Percentiles rank a stretch among this genome's conserved stretches.
Evolutionary conservation across 306 rosid species (phyloP).

Genomic region (Leucaena leucocephala): DNA sequence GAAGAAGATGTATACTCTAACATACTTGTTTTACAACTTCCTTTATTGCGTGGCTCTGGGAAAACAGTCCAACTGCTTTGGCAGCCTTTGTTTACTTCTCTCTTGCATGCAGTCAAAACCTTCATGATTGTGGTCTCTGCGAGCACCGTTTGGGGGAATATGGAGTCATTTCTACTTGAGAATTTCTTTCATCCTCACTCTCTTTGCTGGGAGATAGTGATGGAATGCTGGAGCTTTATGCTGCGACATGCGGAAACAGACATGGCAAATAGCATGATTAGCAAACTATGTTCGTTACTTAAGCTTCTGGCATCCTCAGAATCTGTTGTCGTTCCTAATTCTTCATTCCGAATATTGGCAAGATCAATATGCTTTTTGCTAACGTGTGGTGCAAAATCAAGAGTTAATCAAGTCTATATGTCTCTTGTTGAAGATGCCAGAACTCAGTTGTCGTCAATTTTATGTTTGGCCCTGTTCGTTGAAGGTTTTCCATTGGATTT

Average conservation of each 20-base stretch:
- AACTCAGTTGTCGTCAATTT: constrained; percentile 51
- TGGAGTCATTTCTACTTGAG: constrained; percentile 75
- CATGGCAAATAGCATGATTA: constrained; percentile 52
- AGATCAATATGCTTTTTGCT: constrained; percentile 71
- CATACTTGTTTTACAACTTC: constrained; percentile 69
- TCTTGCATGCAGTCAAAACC: constrained; percentile 73
- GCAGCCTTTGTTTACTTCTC: constrained; percentile 64
- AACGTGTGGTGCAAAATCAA: constrained; percentile 56
- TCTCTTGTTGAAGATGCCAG: constrained; percentile 58
- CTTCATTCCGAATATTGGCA: constrained; percentile 77
- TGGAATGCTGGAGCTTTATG: constrained; percentile 94
- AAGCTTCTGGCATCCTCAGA: constrained; percentile 67
- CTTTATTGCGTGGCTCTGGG: constrained; percentile 56
- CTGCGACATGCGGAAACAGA: constrained; percentile 66
- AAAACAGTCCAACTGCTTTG: constrained; percentile 59
- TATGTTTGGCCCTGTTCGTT: constrained; percentile 60
- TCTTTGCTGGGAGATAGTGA: constrained; percentile 82
- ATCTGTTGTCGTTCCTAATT: constrained; percentile 58
- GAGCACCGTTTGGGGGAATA: constrained; percentile 62
- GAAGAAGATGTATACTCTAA: constrained; percentile 73
- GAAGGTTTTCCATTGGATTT: constrained; percentile 83
- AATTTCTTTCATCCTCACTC: constrained; percentile 92
- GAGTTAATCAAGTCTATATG: constrained; percentile 58
- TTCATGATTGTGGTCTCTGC: constrained; percentile 76
- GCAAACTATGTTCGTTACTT: constrained; percentile 63